A percentile compares a stretch with the other conserved stretches of the same genome.
phyloP scores from a whole-genome alignment of 2,329 filamentous ascomycete genomes.

The Alternaria postmessia region DNA sequence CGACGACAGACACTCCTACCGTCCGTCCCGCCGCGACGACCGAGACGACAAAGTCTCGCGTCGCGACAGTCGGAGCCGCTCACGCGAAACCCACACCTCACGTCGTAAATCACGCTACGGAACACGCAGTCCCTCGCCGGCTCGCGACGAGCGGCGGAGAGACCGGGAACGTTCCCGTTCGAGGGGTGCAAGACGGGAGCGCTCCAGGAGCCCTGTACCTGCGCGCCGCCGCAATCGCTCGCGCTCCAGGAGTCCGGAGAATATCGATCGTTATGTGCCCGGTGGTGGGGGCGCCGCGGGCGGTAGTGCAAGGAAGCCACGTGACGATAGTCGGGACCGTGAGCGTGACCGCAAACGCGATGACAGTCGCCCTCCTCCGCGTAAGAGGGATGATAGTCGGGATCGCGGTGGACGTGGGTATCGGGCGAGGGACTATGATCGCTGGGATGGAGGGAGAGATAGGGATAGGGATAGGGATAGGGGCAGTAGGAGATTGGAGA shows the following conservation, averaged over 20 bases:
- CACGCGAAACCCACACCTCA: constrained; percentile 39
- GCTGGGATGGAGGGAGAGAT: constrained; percentile 38
- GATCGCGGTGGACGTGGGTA: constrained; percentile 48
- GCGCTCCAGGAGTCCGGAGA: constrained; percentile 45
- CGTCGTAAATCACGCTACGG: constrained; percentile 40
- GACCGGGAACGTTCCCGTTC: constrained; percentile 37
- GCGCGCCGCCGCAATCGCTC: constrained; percentile 31
- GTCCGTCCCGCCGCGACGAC: constrained; percentile 38
- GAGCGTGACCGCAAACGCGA: constrained; percentile 31
- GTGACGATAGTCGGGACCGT: constrained; percentile 26
- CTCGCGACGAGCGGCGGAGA: constrained; percentile 32
- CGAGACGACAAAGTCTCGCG: constrained; percentile 29
- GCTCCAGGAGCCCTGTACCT: constrained; percentile 27
- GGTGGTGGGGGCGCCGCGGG: constrained; percentile 18
- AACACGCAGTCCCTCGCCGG: constrained; percentile 38
- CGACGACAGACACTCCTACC: constrained; percentile 38
- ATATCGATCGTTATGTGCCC: constrained; percentile 51
- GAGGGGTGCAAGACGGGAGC: constrained; percentile 26
- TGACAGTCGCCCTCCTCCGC: constrained; percentile 14
- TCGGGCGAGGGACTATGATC: constrained; percentile 54
- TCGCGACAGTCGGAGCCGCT: constrained; percentile 42
- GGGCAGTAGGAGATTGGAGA: constrained; percentile 37
- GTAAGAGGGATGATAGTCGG: constrained; percentile 46
- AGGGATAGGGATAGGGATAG: constrained; percentile 29
- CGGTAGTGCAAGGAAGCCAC: constrained; percentile 36